phyloP scores from a whole-genome alignment of 208 protist species.

The Giardia muris region DNA sequence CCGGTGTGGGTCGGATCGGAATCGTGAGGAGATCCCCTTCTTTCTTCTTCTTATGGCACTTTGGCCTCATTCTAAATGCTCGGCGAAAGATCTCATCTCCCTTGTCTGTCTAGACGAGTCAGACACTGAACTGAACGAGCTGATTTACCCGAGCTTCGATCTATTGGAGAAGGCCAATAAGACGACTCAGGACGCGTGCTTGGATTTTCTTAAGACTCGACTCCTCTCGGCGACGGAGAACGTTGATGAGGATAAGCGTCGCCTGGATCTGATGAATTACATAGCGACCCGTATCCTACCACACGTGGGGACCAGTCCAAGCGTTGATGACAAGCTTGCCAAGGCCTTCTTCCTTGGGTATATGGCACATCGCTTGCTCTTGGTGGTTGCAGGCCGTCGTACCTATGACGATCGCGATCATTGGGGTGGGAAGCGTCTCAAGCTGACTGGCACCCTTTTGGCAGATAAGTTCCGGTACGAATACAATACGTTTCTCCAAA shows the following conservation, averaged over 20 bases:
- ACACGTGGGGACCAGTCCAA: slow-evolving; percentile 27
- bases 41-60: background rate
- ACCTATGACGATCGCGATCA: slow-evolving; percentile 28
- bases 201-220: background rate
- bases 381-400: background rate
- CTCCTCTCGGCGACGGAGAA: background rate
- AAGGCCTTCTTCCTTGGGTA: slow-evolving; percentile 36
- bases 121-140: background rate
- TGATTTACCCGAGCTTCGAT: background rate
- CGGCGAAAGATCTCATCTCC: background rate
- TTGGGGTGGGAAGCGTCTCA: slow-evolving; percentile 33
- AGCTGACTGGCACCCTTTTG: slow-evolving; percentile 33
- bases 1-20: background rate
- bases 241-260: background rate
- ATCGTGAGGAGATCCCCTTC: background rate
- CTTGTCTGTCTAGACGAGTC: background rate
- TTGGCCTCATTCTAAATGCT: background rate
- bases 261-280: background rate
- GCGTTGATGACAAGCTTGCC: background rate
- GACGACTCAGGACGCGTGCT: background rate
- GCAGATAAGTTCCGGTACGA: slow-evolving; percentile 27
- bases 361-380: slow-evolving; percentile 25
- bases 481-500: background rate
- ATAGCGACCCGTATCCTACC: slow-evolving; percentile 32
- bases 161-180: background rate